Conservation (phyloP, 768 basidiomycete genomes). For the Gymnopilus dilepis region DNA sequence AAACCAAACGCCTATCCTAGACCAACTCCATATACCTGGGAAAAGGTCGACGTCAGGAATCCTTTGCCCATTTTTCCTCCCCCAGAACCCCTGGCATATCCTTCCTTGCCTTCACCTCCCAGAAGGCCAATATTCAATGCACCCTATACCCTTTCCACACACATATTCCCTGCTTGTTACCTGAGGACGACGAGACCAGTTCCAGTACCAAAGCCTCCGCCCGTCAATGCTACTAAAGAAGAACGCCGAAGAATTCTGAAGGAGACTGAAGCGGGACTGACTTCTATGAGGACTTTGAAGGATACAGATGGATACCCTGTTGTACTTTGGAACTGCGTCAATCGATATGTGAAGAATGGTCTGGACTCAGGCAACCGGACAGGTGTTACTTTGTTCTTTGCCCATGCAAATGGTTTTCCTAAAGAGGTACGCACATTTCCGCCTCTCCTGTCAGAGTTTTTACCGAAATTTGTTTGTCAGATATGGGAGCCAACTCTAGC, state of each 20-base stretch:
- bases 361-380: conserved; percentile 26
- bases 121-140: conserved; percentile 38
- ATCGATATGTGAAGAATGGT: conserved; percentile 64
- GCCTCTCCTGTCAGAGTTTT: neutral
- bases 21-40: conserved; percentile 35
- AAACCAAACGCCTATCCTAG: conserved; percentile 29
- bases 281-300: conserved; percentile 37
- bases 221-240: conserved; percentile 37
- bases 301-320: conserved; percentile 43
- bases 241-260: conserved; percentile 35
- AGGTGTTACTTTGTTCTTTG: conserved; percentile 74
- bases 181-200: conserved; percentile 50
- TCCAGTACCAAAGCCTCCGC: conserved; percentile 40
- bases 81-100: conserved; percentile 36
- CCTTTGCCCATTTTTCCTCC: conserved; percentile 45
- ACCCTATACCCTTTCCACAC: conserved; percentile 53
- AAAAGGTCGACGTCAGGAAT: conserved; percentile 29
- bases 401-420: conserved; percentile 87
- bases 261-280: conserved; percentile 30
- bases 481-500: conserved; percentile 78
- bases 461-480: conserved; percentile 39
- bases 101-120: conserved; percentile 46
- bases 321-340: conserved; percentile 71
- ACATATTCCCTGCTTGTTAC: conserved; percentile 59
- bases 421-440: conserved; percentile 61